These are phyloP conservation scores for Scytalidium sp. DNA, from an alignment of 2,329 filamentous ascomycete genomes.

Conservation along the genomic window DNA sequence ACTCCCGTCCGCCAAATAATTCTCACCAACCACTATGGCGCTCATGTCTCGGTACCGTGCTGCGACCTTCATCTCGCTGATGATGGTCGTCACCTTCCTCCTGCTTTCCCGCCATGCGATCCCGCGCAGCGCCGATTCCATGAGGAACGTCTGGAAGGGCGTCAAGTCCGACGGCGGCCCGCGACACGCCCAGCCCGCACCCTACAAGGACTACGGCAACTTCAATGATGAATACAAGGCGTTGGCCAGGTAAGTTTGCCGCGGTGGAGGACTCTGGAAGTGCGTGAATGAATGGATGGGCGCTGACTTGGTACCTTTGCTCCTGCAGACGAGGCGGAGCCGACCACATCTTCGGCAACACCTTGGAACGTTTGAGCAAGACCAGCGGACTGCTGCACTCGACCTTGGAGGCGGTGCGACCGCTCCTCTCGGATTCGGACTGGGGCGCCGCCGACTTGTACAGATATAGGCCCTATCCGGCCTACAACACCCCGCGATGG, in stretches of 20 bases:
- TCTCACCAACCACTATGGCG: background rate
- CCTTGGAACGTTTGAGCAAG: background rate
- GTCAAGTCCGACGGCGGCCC: background rate
- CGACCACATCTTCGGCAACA: background rate
- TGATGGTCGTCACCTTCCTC: background rate
- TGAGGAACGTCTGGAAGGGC: background rate
- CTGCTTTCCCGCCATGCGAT: background rate
- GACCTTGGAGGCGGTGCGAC: background rate
- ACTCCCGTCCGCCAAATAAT: no score
- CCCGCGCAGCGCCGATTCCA: background rate
- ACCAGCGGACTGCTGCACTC: background rate
- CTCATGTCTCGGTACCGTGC: background rate
- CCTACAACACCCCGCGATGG: constrained; percentile 62
- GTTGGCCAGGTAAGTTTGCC: constrained; percentile 14
- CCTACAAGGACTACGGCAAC: background rate
- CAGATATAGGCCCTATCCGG: constrained; percentile 58
- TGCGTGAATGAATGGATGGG: no score
- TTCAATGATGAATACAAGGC: constrained; percentile 16
- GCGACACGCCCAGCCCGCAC: background rate
- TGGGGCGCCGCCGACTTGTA: background rate
- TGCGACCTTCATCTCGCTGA: background rate
- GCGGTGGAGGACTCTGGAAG: background rate
- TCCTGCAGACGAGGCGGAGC: background rate
- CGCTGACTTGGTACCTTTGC: no score
- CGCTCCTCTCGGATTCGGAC: background rate